A percentile compares a stretch with the other conserved stretches of the same genome.
These are phyloP conservation scores for Yarrowia galli DNA, from an alignment of 1,139 yeast genomes.

Conservation along the genomic window DNA sequence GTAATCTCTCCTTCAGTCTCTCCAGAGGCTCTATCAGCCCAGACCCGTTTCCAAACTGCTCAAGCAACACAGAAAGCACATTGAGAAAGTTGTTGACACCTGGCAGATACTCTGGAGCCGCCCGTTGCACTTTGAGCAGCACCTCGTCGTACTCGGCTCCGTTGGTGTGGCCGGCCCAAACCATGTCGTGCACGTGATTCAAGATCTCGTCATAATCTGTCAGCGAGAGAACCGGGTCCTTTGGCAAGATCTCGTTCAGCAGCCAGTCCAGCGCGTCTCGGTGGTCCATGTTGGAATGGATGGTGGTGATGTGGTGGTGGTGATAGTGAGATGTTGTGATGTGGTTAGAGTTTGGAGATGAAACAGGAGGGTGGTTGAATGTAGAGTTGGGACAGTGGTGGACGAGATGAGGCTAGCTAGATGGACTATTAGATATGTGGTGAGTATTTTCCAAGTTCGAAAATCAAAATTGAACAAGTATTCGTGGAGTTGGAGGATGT, in stretches of 20 bases:
- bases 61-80: slow-evolving; percentile 5
- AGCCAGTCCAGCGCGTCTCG: slow-evolving; percentile 33
- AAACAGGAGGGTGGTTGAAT: background rate
- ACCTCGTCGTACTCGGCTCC: slow-evolving; percentile 19
- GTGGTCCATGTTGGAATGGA: slow-evolving; percentile 19
- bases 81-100: slow-evolving; percentile 24
- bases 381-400: too few relatives aligned
- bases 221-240: slow-evolving; percentile 3
- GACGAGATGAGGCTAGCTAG: too few relatives aligned
- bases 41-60: slow-evolving; percentile 17
- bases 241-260: slow-evolving; percentile 31
- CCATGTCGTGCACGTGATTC: slow-evolving; percentile 25
- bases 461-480: too few relatives aligned
- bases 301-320: background rate
- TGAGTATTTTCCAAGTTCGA: too few relatives aligned
- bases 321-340: background rate
- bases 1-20: background rate
- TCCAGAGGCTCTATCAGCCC: slow-evolving; percentile 17
- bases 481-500: too few relatives aligned
- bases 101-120: slow-evolving; percentile 17
- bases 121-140: slow-evolving; percentile 8
- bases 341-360: background rate
- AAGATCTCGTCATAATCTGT: slow-evolving; percentile 28
- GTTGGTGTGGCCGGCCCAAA: slow-evolving; percentile 19
- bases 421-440: too few relatives aligned